phyloP scores from a whole-genome alignment of 805 yeast genomes.

The Wickerhamiella nectarea region DNA sequence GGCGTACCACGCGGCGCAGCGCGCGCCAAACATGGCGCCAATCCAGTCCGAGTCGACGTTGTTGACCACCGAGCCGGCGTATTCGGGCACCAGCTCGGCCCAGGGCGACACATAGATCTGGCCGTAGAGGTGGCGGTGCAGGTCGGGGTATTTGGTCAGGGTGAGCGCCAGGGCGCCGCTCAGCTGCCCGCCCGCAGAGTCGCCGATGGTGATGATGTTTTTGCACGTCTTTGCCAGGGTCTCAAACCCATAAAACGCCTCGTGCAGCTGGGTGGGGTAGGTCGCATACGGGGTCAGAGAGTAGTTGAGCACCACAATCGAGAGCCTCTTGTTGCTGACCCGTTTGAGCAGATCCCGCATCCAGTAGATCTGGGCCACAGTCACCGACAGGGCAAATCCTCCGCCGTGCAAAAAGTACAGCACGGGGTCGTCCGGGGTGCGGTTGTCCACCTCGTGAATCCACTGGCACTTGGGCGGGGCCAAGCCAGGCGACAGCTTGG shows the following conservation, averaged over 20 bases:
- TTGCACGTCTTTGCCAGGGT: slow-evolving; percentile 10
- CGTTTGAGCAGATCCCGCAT: slow-evolving; percentile 10
- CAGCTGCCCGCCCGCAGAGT: slow-evolving; percentile 26
- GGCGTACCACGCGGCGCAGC: background rate
- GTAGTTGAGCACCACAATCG: slow-evolving; percentile 23
- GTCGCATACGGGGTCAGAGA: slow-evolving; percentile 18
- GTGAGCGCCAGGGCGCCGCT: slow-evolving; percentile 11
- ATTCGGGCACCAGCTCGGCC: slow-evolving; percentile 6
- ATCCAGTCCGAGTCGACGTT: slow-evolving; percentile 7
- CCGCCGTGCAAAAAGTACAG: slow-evolving; percentile 22
- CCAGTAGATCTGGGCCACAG: slow-evolving; percentile 15
- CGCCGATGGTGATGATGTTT: slow-evolving; percentile 21
- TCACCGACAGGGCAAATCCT: slow-evolving; percentile 17
- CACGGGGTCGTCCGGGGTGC: slow-evolving; percentile 20
- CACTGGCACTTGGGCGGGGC: slow-evolving; percentile 11
- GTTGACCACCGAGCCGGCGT: background rate
- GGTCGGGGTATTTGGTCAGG: background rate
- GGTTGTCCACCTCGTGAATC: slow-evolving; percentile 18
- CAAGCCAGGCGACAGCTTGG: slow-evolving; percentile 5
- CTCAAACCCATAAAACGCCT: slow-evolving; percentile 10
- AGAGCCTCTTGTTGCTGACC: slow-evolving; percentile 14
- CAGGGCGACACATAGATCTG: slow-evolving; percentile 7
- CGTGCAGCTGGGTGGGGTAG: slow-evolving; percentile 22
- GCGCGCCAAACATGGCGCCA: background rate
- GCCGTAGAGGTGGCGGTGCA: slow-evolving; percentile 1